Percentiles rank a stretch among this genome's conserved stretches.
These are phyloP conservation scores for Annulohypoxylon moriforme DNA, from an alignment of 495 filamentous ascomycete genomes.

Conservation along the genomic window DNA sequence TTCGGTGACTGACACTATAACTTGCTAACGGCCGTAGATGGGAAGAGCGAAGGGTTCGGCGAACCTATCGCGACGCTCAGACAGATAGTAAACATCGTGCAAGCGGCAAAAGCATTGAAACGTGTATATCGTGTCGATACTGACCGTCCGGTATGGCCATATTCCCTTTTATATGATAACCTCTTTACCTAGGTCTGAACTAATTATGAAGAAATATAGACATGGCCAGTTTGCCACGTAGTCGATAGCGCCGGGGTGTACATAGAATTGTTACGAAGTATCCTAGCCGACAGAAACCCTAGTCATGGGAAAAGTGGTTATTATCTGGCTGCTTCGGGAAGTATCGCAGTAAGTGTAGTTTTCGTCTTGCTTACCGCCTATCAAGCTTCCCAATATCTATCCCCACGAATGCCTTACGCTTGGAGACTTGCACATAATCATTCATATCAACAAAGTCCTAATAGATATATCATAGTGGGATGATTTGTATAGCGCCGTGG, in stretches of 20 bases:
- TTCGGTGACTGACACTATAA: neutral
- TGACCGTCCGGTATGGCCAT: conserved; percentile 46
- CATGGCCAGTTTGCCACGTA: conserved; percentile 63
- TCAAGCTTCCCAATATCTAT: neutral
- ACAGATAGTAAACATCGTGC: conserved; percentile 61
- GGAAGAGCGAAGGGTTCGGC: conserved; percentile 59
- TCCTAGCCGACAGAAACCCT: conserved; percentile 53
- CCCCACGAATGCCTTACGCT: neutral
- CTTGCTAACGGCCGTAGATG: conserved; percentile 45
- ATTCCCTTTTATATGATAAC: neutral
- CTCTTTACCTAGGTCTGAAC: neutral
- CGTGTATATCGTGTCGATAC: conserved; percentile 55
- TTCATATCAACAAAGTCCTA: neutral
- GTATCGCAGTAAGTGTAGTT: conserved; percentile 44
- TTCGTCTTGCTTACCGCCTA: too few species aligned
- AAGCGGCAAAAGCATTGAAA: conserved; percentile 51
- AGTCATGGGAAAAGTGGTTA: conserved; percentile 59
- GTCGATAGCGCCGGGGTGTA: conserved; percentile 58
- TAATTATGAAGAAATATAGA: conserved; percentile 45
- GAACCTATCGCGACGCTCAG: conserved; percentile 58
- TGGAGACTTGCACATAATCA: neutral
- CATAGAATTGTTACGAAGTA: conserved; percentile 54
- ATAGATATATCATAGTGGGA: conserved; percentile 51
- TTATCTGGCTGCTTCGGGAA: conserved; percentile 61
- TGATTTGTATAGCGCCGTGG: conserved; percentile 59